Conservation (phyloP, 2,329 filamentous ascomycete genomes). For the Alternaria sp. region DNA sequence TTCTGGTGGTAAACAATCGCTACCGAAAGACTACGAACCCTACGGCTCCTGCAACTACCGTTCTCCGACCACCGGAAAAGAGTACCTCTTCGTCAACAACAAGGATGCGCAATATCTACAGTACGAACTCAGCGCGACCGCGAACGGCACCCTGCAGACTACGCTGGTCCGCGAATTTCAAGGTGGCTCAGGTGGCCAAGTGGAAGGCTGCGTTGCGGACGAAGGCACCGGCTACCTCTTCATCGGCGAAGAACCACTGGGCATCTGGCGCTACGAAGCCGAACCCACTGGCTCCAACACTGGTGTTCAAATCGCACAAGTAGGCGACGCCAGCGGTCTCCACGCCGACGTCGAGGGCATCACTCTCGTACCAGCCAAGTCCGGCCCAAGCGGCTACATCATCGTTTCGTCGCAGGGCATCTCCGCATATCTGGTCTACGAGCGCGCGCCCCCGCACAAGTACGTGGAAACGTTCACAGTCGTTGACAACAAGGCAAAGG, state of each 20-base stretch:
- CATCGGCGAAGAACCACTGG: slow-evolving; percentile 60
- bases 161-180: slow-evolving; percentile 59
- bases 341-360: slow-evolving; percentile 63
- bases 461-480: slow-evolving; percentile 60
- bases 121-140: slow-evolving; percentile 54
- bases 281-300: slow-evolving; percentile 54
- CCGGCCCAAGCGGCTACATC: slow-evolving; percentile 55
- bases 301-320: slow-evolving; percentile 47
- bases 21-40: slow-evolving; percentile 54
- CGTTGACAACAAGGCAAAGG: slow-evolving; percentile 49
- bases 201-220: slow-evolving; percentile 62
- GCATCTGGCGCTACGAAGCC: slow-evolving; percentile 60
- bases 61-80: slow-evolving; percentile 55
- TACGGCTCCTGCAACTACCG: slow-evolving; percentile 62
- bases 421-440: slow-evolving; percentile 60
- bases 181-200: slow-evolving; percentile 59
- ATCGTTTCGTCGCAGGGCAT: slow-evolving; percentile 61
- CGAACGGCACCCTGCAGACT: slow-evolving; percentile 53
- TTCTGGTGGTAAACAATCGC: slow-evolving; percentile 55
- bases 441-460: slow-evolving; percentile 56
- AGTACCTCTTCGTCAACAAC: slow-evolving; percentile 63
- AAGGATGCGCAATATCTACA: slow-evolving; percentile 62
- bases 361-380: slow-evolving; percentile 56
- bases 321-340: slow-evolving; percentile 56
- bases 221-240: slow-evolving; percentile 60